Conservation (phyloP, 306 rosid genomes). For the Casuarina cunninghamiana region DNA sequence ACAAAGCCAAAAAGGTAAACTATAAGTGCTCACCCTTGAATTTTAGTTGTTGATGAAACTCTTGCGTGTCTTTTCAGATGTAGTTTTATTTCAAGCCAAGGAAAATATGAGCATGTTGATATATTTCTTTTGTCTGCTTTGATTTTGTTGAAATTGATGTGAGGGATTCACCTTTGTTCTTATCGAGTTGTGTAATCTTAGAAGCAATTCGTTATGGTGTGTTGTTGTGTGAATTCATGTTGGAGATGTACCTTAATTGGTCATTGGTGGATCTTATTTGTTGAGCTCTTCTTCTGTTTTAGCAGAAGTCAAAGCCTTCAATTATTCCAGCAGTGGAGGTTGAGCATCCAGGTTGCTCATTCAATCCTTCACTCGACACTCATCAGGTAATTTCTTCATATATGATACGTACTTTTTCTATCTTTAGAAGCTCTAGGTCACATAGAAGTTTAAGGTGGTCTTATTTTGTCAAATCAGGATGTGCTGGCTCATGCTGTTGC, state of each 20-base stretch:
- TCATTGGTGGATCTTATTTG: conserved; percentile 10
- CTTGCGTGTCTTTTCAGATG: not conserved
- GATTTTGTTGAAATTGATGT: not conserved
- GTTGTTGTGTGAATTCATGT: not conserved
- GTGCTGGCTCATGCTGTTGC: conserved; percentile 80
- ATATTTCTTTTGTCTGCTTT: not conserved
- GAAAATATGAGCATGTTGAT: not conserved
- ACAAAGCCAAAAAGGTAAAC: conserved; percentile 59
- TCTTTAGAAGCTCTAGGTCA: conserved; percentile 6
- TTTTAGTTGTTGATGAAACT: conserved; percentile 1
- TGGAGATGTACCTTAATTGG: not conserved
- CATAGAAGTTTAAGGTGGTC: not conserved
- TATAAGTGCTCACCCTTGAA: conserved; percentile 7
- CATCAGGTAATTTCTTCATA: conserved; percentile 66
- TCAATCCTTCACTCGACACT: conserved; percentile 74
- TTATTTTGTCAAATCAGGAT: conserved; percentile 57
- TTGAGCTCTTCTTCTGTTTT: conserved; percentile 5
- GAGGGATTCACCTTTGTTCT: not conserved
- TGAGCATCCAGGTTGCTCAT: conserved; percentile 91
- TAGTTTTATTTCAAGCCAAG: not conserved
- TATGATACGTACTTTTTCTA: not conserved
- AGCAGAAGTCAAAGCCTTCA: conserved; percentile 56
- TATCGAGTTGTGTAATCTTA: not conserved
- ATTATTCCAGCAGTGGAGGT: conserved; percentile 89
- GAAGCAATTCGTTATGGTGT: not conserved